These are phyloP conservation scores for Talaromyces stipitatus DNA, from an alignment of 495 filamentous ascomycete genomes.

Conservation along the genomic window DNA sequence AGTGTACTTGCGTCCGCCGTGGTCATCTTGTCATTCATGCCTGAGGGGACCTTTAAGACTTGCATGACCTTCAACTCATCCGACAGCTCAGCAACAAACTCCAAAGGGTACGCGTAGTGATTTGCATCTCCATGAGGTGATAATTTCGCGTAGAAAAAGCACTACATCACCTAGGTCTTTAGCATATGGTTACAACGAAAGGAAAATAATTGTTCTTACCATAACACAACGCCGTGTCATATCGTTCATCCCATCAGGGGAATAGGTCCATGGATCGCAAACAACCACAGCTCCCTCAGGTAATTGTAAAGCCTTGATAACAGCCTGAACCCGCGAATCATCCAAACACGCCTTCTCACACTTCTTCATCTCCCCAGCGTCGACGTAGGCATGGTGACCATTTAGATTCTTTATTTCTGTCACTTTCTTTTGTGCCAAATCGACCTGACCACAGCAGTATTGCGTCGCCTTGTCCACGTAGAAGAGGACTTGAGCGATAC, in stretches of 20 bases:
- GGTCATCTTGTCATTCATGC: constrained; percentile 16
- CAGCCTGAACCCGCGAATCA: constrained; percentile 13
- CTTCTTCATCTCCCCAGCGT: constrained; percentile 22
- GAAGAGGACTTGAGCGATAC: constrained; percentile 15
- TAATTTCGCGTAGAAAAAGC: constrained; percentile 24
- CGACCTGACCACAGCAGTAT: not conserved
- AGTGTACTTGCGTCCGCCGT: constrained; percentile 6
- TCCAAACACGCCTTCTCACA: constrained; percentile 20
- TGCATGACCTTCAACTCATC: constrained; percentile 49
- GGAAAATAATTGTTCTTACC: not conserved
- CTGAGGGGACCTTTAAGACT: constrained; percentile 30
- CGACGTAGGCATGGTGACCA: constrained; percentile 23
- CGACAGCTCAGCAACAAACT: constrained; percentile 59
- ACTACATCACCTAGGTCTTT: too few relatives aligned
- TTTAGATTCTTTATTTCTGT: constrained; percentile 2
- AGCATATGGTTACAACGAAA: not conserved
- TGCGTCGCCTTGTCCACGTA: constrained; percentile 6
- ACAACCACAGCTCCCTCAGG: constrained; percentile 21
- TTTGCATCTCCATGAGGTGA: constrained; percentile 36
- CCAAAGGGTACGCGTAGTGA: constrained; percentile 69
- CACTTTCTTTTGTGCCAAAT: not conserved
- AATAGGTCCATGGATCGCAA: constrained; percentile 32
- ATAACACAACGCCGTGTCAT: constrained; percentile 23
- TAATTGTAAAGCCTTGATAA: constrained; percentile 18
- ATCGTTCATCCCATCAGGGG: constrained; percentile 31